Percentiles rank a stretch among this genome's conserved stretches.
phyloP scores from a whole-genome alignment of 2,329 filamentous ascomycete genomes.

The Proliferodiscus dingleyae region DNA sequence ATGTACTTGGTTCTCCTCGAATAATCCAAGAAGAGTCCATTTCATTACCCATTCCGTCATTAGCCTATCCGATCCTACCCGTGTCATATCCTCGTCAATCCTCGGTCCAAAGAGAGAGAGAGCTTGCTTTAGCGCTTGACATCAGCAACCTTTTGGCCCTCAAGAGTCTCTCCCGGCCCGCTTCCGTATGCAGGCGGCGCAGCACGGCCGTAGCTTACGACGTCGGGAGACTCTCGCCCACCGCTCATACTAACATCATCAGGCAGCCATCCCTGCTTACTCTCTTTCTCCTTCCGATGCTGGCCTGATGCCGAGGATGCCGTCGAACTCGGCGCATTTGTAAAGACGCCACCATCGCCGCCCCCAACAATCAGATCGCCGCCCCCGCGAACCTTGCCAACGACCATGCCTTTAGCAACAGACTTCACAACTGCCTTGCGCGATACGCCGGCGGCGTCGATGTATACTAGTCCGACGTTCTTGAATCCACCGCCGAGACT shows the following conservation, averaged over 20 bases:
- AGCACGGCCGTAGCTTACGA: conserved; percentile 23
- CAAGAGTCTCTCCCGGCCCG: conserved; percentile 21
- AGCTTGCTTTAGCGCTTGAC: conserved; percentile 8
- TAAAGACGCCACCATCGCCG: conserved; percentile 27
- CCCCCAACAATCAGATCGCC: conserved; percentile 71
- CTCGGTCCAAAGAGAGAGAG: not conserved
- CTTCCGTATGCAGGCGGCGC: conserved; percentile 19
- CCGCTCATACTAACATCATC: conserved; percentile 23
- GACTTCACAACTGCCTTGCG: conserved; percentile 86
- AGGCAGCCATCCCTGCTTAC: conserved; percentile 16
- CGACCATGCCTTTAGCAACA: conserved; percentile 94
- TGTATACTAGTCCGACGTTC: conserved; percentile 95
- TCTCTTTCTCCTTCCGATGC: conserved; percentile 26
- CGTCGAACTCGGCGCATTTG: not conserved
- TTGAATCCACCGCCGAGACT: conserved; percentile 81
- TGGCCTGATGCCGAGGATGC: conserved; percentile 1
- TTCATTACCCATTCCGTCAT: not conserved
- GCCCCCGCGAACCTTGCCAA: conserved; percentile 71
- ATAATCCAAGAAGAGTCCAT: too few species aligned
- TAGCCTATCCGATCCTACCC: not conserved
- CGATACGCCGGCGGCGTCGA: conserved; percentile 91
- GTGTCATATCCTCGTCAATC: not conserved
- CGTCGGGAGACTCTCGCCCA: conserved; percentile 22
- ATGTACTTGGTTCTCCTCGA: too few species aligned
- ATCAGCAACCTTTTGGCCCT: conserved; percentile 20